phyloP scores from a whole-genome alignment of 2,329 filamentous ascomycete genomes.

The Setomelanomma holmii region DNA sequence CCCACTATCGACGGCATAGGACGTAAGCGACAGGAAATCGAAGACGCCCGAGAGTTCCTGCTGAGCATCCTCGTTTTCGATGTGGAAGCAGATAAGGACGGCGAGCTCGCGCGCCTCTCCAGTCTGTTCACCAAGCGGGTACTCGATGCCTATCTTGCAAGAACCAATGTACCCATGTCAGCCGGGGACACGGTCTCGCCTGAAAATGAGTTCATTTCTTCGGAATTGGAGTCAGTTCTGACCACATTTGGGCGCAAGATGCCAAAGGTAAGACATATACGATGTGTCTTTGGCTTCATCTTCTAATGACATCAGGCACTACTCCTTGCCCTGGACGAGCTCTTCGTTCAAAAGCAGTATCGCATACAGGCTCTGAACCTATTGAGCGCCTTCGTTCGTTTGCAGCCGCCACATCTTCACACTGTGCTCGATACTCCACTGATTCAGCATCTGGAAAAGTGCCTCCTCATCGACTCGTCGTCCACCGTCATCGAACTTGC shows the following conservation, averaged over 20 bases:
- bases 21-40: slow-evolving; percentile 68
- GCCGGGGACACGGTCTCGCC: slow-evolving; percentile 49
- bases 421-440: slow-evolving; percentile 74
- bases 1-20: slow-evolving; percentile 65
- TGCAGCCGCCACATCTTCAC: slow-evolving; percentile 81
- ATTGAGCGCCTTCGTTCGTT: slow-evolving; percentile 74
- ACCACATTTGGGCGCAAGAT: slow-evolving; percentile 69
- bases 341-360: slow-evolving; percentile 69
- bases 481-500: slow-evolving; percentile 78
- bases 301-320: slow-evolving; percentile 61
- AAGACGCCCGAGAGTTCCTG: slow-evolving; percentile 70
- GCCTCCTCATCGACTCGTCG: slow-evolving; percentile 78
- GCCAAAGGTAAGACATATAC: slow-evolving; percentile 60
- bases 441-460: slow-evolving; percentile 74
- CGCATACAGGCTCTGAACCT: slow-evolving; percentile 71
- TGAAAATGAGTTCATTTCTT: slow-evolving; percentile 56
- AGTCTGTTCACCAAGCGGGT: slow-evolving; percentile 63
- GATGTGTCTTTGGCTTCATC: background rate
- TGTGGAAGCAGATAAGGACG: slow-evolving; percentile 61
- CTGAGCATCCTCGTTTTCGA: slow-evolving; percentile 70
- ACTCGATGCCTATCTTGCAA: slow-evolving; percentile 52
- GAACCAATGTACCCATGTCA: slow-evolving; percentile 49
- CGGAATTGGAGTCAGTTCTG: slow-evolving; percentile 61
- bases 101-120: slow-evolving; percentile 53
- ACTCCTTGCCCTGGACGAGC: slow-evolving; percentile 69